Percentiles rank a stretch among this genome's conserved stretches.
These are phyloP conservation scores for Agaricus blazei DNA, from an alignment of 768 basidiomycete genomes.

Conservation along the genomic window DNA sequence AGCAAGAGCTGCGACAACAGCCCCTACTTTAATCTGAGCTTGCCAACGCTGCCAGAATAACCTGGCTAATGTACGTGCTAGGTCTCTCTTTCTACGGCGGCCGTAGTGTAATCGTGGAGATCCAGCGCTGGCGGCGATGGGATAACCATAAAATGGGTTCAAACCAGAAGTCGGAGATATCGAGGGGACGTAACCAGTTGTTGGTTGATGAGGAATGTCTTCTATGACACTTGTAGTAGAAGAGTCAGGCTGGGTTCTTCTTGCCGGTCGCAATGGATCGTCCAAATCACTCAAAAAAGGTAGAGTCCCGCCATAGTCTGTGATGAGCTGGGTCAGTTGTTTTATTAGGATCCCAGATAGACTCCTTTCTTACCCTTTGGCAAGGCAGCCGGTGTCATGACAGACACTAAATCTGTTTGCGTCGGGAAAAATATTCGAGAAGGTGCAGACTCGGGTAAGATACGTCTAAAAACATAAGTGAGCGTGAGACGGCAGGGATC, in stretches of 20 bases:
- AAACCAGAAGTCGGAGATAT: conserved; percentile 53
- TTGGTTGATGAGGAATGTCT: conserved; percentile 13
- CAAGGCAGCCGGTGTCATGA: conserved; percentile 46
- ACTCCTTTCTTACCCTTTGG: conserved; percentile 47
- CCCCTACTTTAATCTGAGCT: conserved; percentile 29
- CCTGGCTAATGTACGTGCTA: conserved; percentile 52
- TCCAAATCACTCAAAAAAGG: conserved; percentile 44
- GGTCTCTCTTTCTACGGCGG: conserved; percentile 65
- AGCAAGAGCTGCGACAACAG: conserved; percentile 26
- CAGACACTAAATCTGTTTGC: conserved; percentile 45
- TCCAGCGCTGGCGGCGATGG: conserved; percentile 30
- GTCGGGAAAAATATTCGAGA: conserved; percentile 66
- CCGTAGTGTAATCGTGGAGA: conserved; percentile 49
- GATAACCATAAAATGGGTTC: conserved; percentile 79
- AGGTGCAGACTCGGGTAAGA: conserved; percentile 55
- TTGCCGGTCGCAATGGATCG: conserved; percentile 38
- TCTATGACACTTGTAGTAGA: conserved; percentile 6
- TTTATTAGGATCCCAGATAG: conserved; percentile 11
- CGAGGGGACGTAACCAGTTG: conserved; percentile 20
- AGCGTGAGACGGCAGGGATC: background rate
- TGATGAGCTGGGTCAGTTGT: conserved; percentile 16
- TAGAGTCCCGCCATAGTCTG: conserved; percentile 68
- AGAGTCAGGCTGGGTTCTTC: conserved; percentile 13
- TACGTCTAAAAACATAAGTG: conserved; percentile 34
- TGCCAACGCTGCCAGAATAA: conserved; percentile 70